These are phyloP conservation scores for Saccharomycopsis malanga DNA, from an alignment of 805 yeast species.

Conservation along the genomic window DNA sequence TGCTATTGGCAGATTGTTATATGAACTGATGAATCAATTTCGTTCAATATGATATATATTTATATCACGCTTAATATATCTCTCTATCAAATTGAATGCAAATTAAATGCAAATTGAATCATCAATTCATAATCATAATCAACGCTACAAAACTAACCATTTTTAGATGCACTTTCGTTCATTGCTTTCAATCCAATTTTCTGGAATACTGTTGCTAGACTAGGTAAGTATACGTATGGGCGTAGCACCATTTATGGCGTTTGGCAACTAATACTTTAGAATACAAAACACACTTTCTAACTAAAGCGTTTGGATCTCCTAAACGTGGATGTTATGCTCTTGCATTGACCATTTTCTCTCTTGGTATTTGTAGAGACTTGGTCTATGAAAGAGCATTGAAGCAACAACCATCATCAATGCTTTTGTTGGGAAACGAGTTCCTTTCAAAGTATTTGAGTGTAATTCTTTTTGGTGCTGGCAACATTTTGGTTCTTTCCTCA, in stretches of 20 bases:
- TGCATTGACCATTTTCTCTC: conserved; percentile 74
- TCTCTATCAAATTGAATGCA: too few species aligned
- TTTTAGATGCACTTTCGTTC: conserved; percentile 47
- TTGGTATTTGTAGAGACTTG: conserved; percentile 79
- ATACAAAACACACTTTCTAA: conserved; percentile 66
- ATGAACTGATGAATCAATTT: too few species aligned
- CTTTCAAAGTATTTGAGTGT: conserved; percentile 46
- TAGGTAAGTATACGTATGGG: conserved; percentile 33
- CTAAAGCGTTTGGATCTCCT: conserved; percentile 64
- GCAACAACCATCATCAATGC: conserved; percentile 60
- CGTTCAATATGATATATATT: too few species aligned
- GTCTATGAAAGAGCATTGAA: conserved; percentile 64
- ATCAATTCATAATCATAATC: too few species aligned
- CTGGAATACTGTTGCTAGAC: conserved; percentile 90
- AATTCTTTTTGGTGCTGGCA: conserved; percentile 57
- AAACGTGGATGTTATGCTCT: conserved; percentile 79
- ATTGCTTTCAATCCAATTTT: conserved; percentile 90
- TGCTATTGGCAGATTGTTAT: too few species aligned
- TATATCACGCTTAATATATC: too few species aligned
- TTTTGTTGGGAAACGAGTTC: conserved; percentile 34
- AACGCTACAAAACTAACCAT: too few species aligned
- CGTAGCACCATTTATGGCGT: neutral
- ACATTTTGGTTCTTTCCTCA: conserved; percentile 70
- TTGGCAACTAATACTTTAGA: conserved; percentile 35
- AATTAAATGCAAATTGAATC: too few species aligned